Evolutionary conservation across 139 green algal genomes (phyloP).

Genomic region (Chlorella sp.): DNA sequence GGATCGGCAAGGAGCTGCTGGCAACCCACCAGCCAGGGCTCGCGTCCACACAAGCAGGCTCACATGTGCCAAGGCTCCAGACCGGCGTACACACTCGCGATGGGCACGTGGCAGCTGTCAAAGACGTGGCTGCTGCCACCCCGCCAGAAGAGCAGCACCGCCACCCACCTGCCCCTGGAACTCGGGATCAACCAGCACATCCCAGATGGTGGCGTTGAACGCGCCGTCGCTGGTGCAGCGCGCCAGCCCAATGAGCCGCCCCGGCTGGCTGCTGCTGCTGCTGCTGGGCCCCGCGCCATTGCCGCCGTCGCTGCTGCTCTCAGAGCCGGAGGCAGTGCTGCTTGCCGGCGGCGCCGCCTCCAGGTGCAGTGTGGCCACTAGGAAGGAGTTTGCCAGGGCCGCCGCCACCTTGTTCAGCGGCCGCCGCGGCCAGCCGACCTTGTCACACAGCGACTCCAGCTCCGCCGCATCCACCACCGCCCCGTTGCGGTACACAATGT

Average conservation of each 20-base stretch:
- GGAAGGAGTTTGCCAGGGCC: constrained; percentile 90
- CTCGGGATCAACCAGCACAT: constrained; percentile 94
- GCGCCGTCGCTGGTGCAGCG: constrained; percentile 92
- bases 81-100: too few relatives aligned
- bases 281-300: not conserved
- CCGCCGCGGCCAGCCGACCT: constrained; percentile 91
- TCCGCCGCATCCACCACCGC: constrained; percentile 73
- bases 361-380: constrained; percentile 83
- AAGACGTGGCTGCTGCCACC: not conserved
- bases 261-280: not conserved
- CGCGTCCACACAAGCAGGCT: too few relatives aligned
- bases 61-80: too few relatives aligned
- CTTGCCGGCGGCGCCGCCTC: constrained; percentile 20
- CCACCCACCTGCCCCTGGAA: constrained; percentile 77
- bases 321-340: not conserved
- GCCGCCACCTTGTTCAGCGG: constrained; percentile 83
- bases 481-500: constrained; percentile 85
- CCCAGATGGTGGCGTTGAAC: constrained; percentile 99
- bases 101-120: not conserved
- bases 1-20: not conserved
- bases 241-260: constrained; percentile 83
- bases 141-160: not conserved
- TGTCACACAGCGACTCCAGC: constrained; percentile 87
- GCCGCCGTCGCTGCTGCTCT: not conserved
- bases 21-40: too few relatives aligned